phyloP scores from a whole-genome alignment of 768 basidiomycete species.

The Boletus rufocinnamomeus region DNA sequence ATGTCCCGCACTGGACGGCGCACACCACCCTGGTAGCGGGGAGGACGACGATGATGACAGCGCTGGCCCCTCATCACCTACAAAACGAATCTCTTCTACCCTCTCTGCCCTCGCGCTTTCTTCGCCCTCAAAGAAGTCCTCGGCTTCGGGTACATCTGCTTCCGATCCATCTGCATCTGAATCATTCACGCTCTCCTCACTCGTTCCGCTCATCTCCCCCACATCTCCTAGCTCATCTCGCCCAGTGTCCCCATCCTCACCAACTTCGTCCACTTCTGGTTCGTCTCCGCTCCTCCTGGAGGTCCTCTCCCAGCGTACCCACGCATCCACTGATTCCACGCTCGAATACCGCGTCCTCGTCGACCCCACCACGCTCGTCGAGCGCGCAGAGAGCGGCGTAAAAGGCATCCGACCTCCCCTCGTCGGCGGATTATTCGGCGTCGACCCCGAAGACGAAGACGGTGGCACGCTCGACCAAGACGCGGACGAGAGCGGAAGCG shows the following conservation, averaged over 20 bases:
- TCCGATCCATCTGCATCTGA: constrained; percentile 6
- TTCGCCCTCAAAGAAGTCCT: constrained; percentile 19
- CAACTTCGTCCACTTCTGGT: constrained; percentile 33
- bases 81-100: constrained; percentile 13
- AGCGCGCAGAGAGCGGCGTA: constrained; percentile 65
- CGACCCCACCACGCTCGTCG: constrained; percentile 65
- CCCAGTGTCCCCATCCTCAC: constrained; percentile 3
- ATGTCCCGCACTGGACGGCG: not conserved
- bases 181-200: constrained; percentile 18
- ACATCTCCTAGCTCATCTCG: constrained; percentile 5
- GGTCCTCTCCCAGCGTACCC: constrained; percentile 65
- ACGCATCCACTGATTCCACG: constrained; percentile 68
- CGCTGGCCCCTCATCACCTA: constrained; percentile 15
- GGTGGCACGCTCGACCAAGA: constrained; percentile 29
- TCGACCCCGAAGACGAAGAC: constrained; percentile 49
- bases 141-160: not conserved
- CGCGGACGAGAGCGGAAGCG: constrained; percentile 47
- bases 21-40: not conserved
- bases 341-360: constrained; percentile 83
- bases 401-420: constrained; percentile 56
- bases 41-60: not conserved
- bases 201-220: constrained; percentile 13
- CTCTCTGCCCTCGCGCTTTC: constrained; percentile 20
- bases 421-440: constrained; percentile 38
- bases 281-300: constrained; percentile 53